Base-by-base conservation (phyloP, 495 filamentous ascomycete species). In the Penicillium flavigenum region DNA sequence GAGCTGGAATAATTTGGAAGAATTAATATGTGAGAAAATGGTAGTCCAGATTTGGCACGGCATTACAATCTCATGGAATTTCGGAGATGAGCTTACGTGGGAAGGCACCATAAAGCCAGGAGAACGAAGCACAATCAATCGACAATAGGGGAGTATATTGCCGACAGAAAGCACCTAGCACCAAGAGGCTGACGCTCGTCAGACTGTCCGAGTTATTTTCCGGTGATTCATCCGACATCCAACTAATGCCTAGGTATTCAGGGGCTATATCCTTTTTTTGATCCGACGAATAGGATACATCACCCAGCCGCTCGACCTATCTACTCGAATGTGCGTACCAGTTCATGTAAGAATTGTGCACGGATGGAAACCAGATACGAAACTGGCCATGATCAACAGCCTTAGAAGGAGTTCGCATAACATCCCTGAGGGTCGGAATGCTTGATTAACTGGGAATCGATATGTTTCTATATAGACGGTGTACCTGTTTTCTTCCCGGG, bases 31-130 rank as follows among this genome's bases (percentile, higher is more conserved):
- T 2, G 32, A 42, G 50, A 7, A 7, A 46, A 26, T 36, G 20
- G 7, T 19, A 24, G 20, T 9, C 29, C 42, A 38, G 17, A 41
- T 54, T 29, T 17, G 42, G 31, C 41, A 54, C 52, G 52, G 52
- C 27, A 27, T 45, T 45, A 3, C 7, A 42, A 16, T 9, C 3
- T 14, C 16, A 22, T 29, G 4, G 36, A n/a, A 39, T 17, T n/a
- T 39, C 36, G 7, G 36, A 39, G 2, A 17, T 39, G 6, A 39
- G 16, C 16, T 17, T 7, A 17, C 6, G 16, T n/a, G 36, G 36
- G 6, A 17, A n/a, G 2, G 34, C 34, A 5, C 11, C 31, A 5
- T 16, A n/a, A 8, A 39, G 6, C 5, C 36, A 3, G 16, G n/a
- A 39, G n/a, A 39, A 9, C 5, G 7, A 39, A 39, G n/a, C 7